Evolutionary conservation across 148 eudicot genomes (phyloP), one percentile per base, ranked within the genome.

Genomic region (Suaeda aralocaspica): DNA sequence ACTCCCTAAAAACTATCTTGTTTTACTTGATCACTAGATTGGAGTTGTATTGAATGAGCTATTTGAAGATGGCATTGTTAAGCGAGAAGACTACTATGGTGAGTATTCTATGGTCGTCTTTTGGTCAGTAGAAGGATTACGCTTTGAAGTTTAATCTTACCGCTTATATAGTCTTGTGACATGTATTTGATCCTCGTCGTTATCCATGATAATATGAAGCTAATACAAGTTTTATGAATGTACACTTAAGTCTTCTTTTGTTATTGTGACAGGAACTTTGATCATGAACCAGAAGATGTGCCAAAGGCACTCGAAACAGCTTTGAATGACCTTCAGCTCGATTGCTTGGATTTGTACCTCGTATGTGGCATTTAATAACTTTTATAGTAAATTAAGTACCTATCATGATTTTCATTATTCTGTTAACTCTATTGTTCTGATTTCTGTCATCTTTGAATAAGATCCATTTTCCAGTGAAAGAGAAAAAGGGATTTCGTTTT

Each of bases 381-480:
- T n/a, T n/a, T n/a, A n/a, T n/a, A n/a, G n/a, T n/a, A n/a, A n/a
- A n/a, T n/a, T n/a, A n/a, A 25, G 12, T 19, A 4, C 1, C 11
- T 44, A 44, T 44, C 4, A 36, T 44, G 10, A 8, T 44, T 12
- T 44, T 44, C 14, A 12, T 1, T 44, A 12, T 44, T 44, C 2
- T 1, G 11, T 5, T 10, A 1, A 44, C 2, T 44, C 10, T 44
- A 44, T 44, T 44, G 1, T 44, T 44, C 14, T 8, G 1, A 6
- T 44, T 1, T 6, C 10, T 44, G 6, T 8, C 48, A 6, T 6
- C 10, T 44, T 4, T 8, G 13, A 6, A 44, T 44, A 44, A 87
- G 91, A 73, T 87, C 25, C 91, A 87, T 59, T 87, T 88, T 86
- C 91, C 89, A 50, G 74, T 83, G 42, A 79, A 84, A 50, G 69